Evolutionary conservation across 1,284 basidiomycete species (phyloP).

Genomic region (Sporisorium sorghi): DNA sequence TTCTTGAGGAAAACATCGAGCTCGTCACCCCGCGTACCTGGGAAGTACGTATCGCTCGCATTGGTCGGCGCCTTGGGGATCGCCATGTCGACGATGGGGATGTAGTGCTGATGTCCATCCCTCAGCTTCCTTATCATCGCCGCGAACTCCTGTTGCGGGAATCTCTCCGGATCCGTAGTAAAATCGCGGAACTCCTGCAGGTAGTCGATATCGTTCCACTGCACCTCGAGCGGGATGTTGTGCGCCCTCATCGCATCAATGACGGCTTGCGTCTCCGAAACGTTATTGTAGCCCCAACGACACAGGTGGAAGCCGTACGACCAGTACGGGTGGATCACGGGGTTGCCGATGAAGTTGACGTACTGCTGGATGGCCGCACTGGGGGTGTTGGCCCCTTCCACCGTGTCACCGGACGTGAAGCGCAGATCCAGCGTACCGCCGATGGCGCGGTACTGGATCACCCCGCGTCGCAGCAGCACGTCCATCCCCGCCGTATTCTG

Average conservation of each 20-base stretch:
- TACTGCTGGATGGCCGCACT: constrained; percentile 57
- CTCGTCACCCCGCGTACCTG: constrained; percentile 50
- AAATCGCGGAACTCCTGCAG: constrained; percentile 76
- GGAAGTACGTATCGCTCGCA: constrained; percentile 60
- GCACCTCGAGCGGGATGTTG: constrained; percentile 77
- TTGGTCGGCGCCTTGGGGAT: constrained; percentile 70
- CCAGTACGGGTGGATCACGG: constrained; percentile 53
- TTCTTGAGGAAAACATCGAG: constrained; percentile 60
- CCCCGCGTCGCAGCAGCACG: constrained; percentile 41
- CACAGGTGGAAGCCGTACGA: constrained; percentile 59
- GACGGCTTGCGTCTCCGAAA: constrained; percentile 42
- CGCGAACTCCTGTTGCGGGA: constrained; percentile 75
- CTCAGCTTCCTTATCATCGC: constrained; percentile 77
- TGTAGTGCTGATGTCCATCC: constrained; percentile 67
- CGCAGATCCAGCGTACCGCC: constrained; percentile 59
- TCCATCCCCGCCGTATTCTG: constrained; percentile 58
- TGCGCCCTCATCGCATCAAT: constrained; percentile 42
- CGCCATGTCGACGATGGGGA: constrained; percentile 70
- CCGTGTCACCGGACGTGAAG: constrained; percentile 41
- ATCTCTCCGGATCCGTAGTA: constrained; percentile 77
- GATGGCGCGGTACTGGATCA: constrained; percentile 59
- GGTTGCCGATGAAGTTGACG: constrained; percentile 52
- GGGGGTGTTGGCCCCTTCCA: constrained; percentile 39
- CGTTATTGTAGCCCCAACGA: constrained; percentile 57
- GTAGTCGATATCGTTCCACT: constrained; percentile 84